A percentile compares a stretch with the other conserved stretches of the same genome.
Conservation (phyloP, 2,329 filamentous ascomycete species). For the Hymenoscyphus fructigenus region DNA sequence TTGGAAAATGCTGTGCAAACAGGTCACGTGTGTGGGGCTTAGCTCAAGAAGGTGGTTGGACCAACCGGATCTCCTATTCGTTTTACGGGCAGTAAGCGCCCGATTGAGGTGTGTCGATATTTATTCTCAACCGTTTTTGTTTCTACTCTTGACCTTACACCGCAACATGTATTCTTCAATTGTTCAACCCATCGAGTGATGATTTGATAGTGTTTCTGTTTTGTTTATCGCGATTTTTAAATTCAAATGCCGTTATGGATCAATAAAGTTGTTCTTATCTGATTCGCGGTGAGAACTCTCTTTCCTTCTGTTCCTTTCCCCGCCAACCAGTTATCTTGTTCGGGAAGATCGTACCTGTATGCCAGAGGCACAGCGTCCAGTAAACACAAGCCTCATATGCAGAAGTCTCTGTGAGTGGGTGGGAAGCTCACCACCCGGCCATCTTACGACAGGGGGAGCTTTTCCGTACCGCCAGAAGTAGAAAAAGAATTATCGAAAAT, state of each 20-base stretch:
- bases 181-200: background rate
- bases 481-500: slow-evolving; percentile 9
- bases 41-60: background rate
- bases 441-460: background rate
- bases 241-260: background rate
- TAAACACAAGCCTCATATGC: background rate
- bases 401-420: slow-evolving; percentile 5
- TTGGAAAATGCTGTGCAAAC: slow-evolving; percentile 9
- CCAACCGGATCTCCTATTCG: background rate
- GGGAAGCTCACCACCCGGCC: background rate
- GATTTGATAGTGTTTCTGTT: background rate
- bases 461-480: slow-evolving; percentile 7
- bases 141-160: too few species aligned
- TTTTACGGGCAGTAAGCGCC: background rate
- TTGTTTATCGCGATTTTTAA: background rate
- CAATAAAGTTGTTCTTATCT: background rate
- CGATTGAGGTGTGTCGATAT: background rate
- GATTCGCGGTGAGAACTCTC: background rate
- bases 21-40: slow-evolving; percentile 8
- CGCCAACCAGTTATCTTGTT: background rate
- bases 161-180: background rate
- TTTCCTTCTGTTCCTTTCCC: background rate
- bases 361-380: background rate
- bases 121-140: background rate
- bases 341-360: background rate